Evolutionary conservation across 768 basidiomycete species (phyloP).

Genomic region (Podaxis sp.): DNA sequence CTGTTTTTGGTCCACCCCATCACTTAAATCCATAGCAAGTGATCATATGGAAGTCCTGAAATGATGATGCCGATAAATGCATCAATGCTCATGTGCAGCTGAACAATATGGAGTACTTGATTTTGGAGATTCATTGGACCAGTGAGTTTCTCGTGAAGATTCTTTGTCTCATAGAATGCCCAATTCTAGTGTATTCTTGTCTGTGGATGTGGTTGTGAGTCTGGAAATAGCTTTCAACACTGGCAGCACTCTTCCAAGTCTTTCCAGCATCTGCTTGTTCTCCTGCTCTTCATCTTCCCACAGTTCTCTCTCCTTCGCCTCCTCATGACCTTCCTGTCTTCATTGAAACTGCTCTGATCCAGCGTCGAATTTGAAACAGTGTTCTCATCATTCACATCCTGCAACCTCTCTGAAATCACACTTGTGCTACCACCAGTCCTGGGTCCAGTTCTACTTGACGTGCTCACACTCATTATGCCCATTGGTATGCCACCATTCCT

Average conservation of each 20-base stretch:
- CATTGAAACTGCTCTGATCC: constrained; percentile 30
- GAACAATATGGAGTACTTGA: too few species aligned
- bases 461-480: background rate
- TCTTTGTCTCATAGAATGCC: too few species aligned
- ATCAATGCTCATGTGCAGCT: too few species aligned
- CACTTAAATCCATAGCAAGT: too few species aligned
- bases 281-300: constrained; percentile 18
- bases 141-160: too few species aligned
- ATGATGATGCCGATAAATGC: too few species aligned
- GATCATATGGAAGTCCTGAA: too few species aligned
- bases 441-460: background rate
- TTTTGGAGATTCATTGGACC: too few species aligned
- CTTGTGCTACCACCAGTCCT: background rate
- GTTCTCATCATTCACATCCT: constrained; percentile 37
- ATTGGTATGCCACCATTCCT: background rate
- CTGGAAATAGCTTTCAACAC: constrained; percentile 10
- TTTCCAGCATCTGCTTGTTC: constrained; percentile 29
- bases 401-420: constrained; percentile 29
- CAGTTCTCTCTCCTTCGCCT: constrained; percentile 16
- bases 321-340: constrained; percentile 16
- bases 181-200: background rate
- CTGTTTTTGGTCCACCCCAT: too few species aligned
- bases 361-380: constrained; percentile 57
- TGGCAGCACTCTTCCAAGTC: constrained; percentile 22
- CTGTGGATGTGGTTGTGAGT: background rate